phyloP scores from a whole-genome alignment of 2,329 filamentous ascomycete genomes.

The Ceratocystis papillata region DNA sequence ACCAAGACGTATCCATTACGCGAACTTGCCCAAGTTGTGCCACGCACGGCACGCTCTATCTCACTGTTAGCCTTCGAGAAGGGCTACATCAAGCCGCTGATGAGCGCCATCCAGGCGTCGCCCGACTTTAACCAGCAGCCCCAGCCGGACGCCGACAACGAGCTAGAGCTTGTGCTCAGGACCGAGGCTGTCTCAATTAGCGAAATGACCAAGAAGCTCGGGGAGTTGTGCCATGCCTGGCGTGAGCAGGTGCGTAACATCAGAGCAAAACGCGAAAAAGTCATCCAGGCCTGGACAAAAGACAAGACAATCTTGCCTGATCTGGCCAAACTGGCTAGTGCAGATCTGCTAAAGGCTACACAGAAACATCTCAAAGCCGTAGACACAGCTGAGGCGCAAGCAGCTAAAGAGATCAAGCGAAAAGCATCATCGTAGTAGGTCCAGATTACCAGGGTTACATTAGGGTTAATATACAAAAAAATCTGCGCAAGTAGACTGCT shows the following conservation, averaged over 20 bases:
- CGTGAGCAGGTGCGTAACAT: slow-evolving; percentile 40
- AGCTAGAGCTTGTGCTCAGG: slow-evolving; percentile 46
- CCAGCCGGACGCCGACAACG: slow-evolving; percentile 47
- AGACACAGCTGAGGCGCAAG: slow-evolving; percentile 41
- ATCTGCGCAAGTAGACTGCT: background rate
- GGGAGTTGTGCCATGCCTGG: slow-evolving; percentile 42
- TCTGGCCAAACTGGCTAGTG: slow-evolving; percentile 40
- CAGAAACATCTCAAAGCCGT: slow-evolving; percentile 45
- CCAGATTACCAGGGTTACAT: background rate
- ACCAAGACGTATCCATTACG: slow-evolving; percentile 38
- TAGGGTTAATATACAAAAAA: background rate
- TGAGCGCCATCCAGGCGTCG: slow-evolving; percentile 44
- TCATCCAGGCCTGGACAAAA: slow-evolving; percentile 41
- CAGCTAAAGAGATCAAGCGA: slow-evolving; percentile 34
- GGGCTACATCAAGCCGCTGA: slow-evolving; percentile 43
- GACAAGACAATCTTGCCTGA: slow-evolving; percentile 38
- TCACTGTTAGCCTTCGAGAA: slow-evolving; percentile 37
- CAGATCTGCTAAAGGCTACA: slow-evolving; percentile 40
- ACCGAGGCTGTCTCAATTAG: slow-evolving; percentile 44
- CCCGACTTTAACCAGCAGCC: slow-evolving; percentile 51
- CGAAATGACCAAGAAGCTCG: slow-evolving; percentile 36
- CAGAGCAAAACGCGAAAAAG: slow-evolving; percentile 39
- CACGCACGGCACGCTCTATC: slow-evolving; percentile 35
- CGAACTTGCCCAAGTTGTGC: slow-evolving; percentile 46
- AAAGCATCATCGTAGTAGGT: slow-evolving; percentile 15